phyloP scores from a whole-genome alignment of 768 basidiomycete species.

The Tylopilus subfusipes region DNA sequence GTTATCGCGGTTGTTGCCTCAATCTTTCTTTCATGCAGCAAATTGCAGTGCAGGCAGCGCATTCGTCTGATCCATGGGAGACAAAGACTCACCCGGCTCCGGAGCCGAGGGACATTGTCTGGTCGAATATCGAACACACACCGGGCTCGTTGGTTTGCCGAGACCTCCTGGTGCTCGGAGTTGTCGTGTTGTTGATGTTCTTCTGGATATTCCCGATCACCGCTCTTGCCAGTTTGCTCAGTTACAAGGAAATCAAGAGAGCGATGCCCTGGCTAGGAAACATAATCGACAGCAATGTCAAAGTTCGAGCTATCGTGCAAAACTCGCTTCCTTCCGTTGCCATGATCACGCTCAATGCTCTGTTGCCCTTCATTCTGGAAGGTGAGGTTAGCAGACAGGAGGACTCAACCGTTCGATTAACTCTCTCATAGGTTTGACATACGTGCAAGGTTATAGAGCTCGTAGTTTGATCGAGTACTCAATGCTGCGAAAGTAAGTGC shows the following conservation, averaged over 20 bases:
- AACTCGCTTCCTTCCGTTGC: conserved; percentile 91
- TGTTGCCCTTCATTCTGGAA: conserved; percentile 86
- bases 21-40: conserved; percentile 47
- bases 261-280: conserved; percentile 80
- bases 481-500: conserved; percentile 78
- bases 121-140: conserved; percentile 82
- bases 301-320: conserved; percentile 84
- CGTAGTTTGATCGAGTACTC: conserved; percentile 94
- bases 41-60: conserved; percentile 83
- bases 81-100: conserved; percentile 76
- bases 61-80: conserved; percentile 64
- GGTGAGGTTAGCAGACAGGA: conserved; percentile 40
- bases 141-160: conserved; percentile 56
- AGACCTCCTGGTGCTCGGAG: conserved; percentile 63
- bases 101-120: conserved; percentile 93
- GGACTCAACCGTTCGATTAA: background rate
- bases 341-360: conserved; percentile 84
- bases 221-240: conserved; percentile 79
- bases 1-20: background rate
- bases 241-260: conserved; percentile 92
- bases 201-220: conserved; percentile 93
- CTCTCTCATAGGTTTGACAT: conserved; percentile 57
- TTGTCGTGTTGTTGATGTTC: conserved; percentile 74
- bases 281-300: conserved; percentile 79
- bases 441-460: conserved; percentile 86